Base-by-base conservation (phyloP, 768 basidiomycete species). In the Panaeolus papilionaceus region DNA sequence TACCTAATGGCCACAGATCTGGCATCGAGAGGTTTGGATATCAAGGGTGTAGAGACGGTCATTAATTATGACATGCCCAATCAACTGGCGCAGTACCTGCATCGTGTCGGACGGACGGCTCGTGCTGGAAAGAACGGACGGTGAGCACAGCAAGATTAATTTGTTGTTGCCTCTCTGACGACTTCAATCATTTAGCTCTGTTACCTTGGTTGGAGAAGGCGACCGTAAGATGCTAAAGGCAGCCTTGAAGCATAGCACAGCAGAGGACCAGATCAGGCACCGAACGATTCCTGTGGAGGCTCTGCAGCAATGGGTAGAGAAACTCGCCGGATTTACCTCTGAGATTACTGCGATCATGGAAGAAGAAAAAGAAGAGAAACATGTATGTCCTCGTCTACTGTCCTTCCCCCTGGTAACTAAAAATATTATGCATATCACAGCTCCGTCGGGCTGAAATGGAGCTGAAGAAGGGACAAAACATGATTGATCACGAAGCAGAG, bases 41-140 rank as follows among this genome's bases (percentile, higher is more conserved):
- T 99, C 83, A 97, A 96, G 76, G 96, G 96, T 16, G 91, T 98
- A 28, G 94, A 99, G 75, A 96, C 95, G 2, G 95, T 99, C 69
- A 96, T 99, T 77, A 99, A 99, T 79, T 99, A 96, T 76, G 98
- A 99, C 76, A 98, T 99, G 97, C 98, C 98, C 10, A 86, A 88
- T 20, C 93, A 96, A 74, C 82, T 98, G 39, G 89, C 93, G 8
- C 95, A 96, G 73, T 99, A 99, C 79, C 86, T 98, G 38, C 98
- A 99, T 77, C 92, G 98, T 67, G 97, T 99, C 26, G 98, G 98
- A 72, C 88, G 98, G 75, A 99, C 98, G 62, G 98, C 98, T 37
- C 91, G 98, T 75, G 97, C 98, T 3, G 98, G 98, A 5, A 88
- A 86, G 71, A 92, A 91, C 75, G 98, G 98, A 78, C 88, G 96